Evolutionary conservation across 2,329 filamentous ascomycete genomes (phyloP), one percentile per base, ranked within the genome.

Genomic region (Penicillium olsonii): DNA sequence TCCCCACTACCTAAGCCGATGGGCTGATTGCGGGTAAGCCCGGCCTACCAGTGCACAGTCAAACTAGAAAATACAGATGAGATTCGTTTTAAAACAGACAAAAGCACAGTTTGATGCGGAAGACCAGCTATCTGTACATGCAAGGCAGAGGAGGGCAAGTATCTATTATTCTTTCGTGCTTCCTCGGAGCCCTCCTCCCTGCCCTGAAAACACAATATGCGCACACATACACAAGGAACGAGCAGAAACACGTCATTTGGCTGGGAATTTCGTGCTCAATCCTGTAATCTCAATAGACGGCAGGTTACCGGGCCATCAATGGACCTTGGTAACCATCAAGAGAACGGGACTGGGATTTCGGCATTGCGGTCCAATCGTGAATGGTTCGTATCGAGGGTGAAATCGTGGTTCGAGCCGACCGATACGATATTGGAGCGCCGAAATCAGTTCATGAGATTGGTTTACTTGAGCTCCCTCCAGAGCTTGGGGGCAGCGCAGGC

Each of bases 401-500:
- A 39, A 20, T 33, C 19, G 12, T 22, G 24, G 29, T 48, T 33
- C 41, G 18, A 33, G 35, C 42, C 37, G 19, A 37, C 42, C 51
- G 54, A 55, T 49, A 45, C 53, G 49, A 37, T 37, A 48, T 42
- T 49, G 26, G 14, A 34, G 24, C 45, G 52, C 29, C 45, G 51
- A 52, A 53, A 50, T 48, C 43, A 42, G 41, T 48, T 17, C 45
- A 47, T 31, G 35, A 41, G 26, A 63, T 50, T 57, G 52, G 46
- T 78, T 83, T 95, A 97, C 84, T 92, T 95, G 73, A 97, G 88
- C 76, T 85, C 79, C 60, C 86, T 83, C 84, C 90, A 99, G 68
- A 99, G 87, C 86, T 96, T 96, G 68, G 92, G 92, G 47, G 94
- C 94, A 57, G 94, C 92, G 74, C 94, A 99, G 72, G 87, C 80